phyloP scores from a whole-genome alignment of 192 early-diverging fungal genomes.

The Pilaira anomala region DNA sequence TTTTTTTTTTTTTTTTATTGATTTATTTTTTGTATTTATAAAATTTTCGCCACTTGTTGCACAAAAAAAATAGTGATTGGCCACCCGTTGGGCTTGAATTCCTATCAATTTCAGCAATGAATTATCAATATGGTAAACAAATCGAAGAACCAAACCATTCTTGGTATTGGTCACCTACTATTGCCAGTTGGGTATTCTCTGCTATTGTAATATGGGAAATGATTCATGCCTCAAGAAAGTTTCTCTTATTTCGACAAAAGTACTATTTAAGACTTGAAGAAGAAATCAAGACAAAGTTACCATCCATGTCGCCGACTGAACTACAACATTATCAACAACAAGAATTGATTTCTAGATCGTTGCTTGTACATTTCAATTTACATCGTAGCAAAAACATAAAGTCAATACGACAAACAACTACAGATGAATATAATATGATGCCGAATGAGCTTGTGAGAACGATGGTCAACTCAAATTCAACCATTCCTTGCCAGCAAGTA shows the following conservation, averaged over 20 bases:
- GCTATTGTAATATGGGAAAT: slow-evolving; percentile 48
- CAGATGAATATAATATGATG: background rate
- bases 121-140: slow-evolving; percentile 23
- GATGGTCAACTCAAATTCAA: background rate
- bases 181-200: slow-evolving; percentile 59
- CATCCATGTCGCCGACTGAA: background rate
- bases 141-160: slow-evolving; percentile 29
- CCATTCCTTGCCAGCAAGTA: background rate
- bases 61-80: slow-evolving; percentile 25
- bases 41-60: background rate
- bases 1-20: background rate
- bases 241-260: slow-evolving; percentile 43
- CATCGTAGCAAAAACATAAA: background rate
- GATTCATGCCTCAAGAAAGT: slow-evolving; percentile 50
- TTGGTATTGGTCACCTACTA: slow-evolving; percentile 63
- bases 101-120: slow-evolving; percentile 37
- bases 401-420: background rate
- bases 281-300: background rate
- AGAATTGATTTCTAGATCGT: slow-evolving; percentile 2
- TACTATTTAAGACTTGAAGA: slow-evolving; percentile 39
- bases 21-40: background rate
- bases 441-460: too few species aligned
- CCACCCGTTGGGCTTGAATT: slow-evolving; percentile 36
- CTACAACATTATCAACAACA: background rate
- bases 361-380: slow-evolving; percentile 5